Percentiles rank a stretch among this genome's conserved stretches.
Conservation (phyloP, 2,329 filamentous ascomycete species). For the Colletotrichum graminicola region DNA sequence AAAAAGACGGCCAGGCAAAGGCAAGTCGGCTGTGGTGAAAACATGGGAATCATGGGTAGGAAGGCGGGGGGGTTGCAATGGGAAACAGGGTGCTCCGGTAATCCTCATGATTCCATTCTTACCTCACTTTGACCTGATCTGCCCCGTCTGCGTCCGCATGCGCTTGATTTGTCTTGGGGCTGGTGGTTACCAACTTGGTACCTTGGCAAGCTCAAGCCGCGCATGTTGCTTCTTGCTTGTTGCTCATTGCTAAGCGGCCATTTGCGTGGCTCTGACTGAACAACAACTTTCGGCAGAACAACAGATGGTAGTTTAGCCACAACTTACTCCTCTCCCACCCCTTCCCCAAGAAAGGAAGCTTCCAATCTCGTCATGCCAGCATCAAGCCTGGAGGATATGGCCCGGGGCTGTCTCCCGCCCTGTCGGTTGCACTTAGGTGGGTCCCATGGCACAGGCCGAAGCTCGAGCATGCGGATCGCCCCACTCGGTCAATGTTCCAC, state of each 20-base stretch:
- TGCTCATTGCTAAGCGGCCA: not conserved
- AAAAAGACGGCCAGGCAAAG: not conserved
- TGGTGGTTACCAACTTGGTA: not conserved
- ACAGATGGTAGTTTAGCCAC: not conserved
- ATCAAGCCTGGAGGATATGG: constrained; percentile 19
- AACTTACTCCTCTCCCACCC: not conserved
- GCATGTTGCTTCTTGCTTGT: not conserved
- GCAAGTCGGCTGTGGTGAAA: not conserved
- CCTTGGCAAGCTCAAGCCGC: not conserved
- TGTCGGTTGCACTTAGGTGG: constrained; percentile 30
- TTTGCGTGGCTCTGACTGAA: constrained; percentile 7
- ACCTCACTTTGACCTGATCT: not conserved
- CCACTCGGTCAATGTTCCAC: constrained; percentile 25
- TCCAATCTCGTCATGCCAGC: constrained; percentile 1
- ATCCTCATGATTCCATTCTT: not conserved
- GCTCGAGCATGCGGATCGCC: constrained; percentile 22
- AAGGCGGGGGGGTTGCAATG: not conserved
- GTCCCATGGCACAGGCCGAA: constrained; percentile 3
- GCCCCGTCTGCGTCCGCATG: not conserved
- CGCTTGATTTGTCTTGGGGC: not conserved
- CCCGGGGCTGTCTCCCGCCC: constrained; percentile 28
- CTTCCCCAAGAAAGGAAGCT: not conserved
- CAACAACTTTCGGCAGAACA: not conserved
- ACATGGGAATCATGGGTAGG: constrained; percentile 9
- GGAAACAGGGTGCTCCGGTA: not conserved